Evolutionary conservation across 257 asterid species (phyloP), one percentile per base, ranked within the genome.

Genomic region (Lavandula angustifolia): DNA sequence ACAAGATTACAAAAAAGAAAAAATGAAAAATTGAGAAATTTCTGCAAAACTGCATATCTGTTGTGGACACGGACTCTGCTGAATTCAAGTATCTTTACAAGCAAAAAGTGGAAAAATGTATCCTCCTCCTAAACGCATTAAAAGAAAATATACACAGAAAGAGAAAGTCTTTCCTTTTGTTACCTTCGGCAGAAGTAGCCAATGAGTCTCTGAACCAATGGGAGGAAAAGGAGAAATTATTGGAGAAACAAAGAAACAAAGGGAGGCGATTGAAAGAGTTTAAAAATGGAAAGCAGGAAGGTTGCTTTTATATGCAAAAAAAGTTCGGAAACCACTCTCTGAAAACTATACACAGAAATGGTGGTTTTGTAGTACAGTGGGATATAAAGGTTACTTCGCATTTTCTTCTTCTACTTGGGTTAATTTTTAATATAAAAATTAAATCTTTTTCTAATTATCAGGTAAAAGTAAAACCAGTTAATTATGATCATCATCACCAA

Each of bases 391-490:
- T 18, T 17, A 22, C 52, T 53, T 62, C 58, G 22, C 71, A 37
- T 37, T 62, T 63, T 66, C 56, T 54, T 59, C 64, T 62, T 31
- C 35, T 32, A 32, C 54, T 62, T 54, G 29, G 62, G 3, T 11
- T 1, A n/a, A 8, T 11, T 16, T 2, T 6, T n/a, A 48, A 38
- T 7, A 22, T 7, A 38, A n/a, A 35, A 17, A 43, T 9, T 11
- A 9, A 62, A 12, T 57, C 29, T 49, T 43, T 50, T 38, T 11
- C 3, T 31, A 6, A 8, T 47, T 46, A 16, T 33, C 44, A 49
- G 62, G 67, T 53, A 71, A 78, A 70, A 67, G 67, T 53, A 71
- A 78, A 70, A 67, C 83, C 77, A 59, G 70, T 47, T n/a, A n/a
- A n/a, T n/a, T n/a, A 44, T 18, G 66, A 60, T 35, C 9, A 58